A percentile compares a stretch with the other conserved stretches of the same genome.
phyloP scores from a whole-genome alignment of 1,284 basidiomycete species.

The Violaceomyces palustris region DNA sequence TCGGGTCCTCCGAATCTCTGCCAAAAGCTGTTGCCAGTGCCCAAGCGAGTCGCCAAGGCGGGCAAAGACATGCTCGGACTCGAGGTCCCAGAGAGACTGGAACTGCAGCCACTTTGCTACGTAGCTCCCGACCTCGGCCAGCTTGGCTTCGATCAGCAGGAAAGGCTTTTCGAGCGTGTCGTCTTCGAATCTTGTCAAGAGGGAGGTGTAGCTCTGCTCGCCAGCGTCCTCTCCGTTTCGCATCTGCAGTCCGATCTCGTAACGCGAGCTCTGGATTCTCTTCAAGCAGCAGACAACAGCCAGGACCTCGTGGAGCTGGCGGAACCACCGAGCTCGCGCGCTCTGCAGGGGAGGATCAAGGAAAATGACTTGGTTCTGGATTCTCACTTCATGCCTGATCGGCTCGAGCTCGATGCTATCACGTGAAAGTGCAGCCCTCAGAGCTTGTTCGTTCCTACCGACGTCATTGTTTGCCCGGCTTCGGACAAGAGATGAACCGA shows the following conservation, averaged over 20 bases:
- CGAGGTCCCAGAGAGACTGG: slow-evolving; percentile 97
- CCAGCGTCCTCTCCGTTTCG: slow-evolving; percentile 14
- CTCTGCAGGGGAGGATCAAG: slow-evolving; percentile 94
- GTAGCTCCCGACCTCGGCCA: slow-evolving; percentile 79
- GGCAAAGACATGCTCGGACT: slow-evolving; percentile 91
- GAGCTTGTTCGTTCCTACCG: too few relatives aligned
- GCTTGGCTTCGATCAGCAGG: slow-evolving; percentile 77
- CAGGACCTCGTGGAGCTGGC: slow-evolving; percentile 71
- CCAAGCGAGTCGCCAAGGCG: slow-evolving; percentile 86
- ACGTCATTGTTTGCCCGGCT: too few relatives aligned
- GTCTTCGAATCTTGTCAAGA: slow-evolving; percentile 69
- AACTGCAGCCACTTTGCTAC: slow-evolving; percentile 97
- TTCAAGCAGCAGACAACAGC: slow-evolving; percentile 82
- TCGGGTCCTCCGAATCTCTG: slow-evolving; percentile 91
- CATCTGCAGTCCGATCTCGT: slow-evolving; percentile 65
- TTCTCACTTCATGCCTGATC: slow-evolving; percentile 82
- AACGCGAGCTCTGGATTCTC: slow-evolving; percentile 86
- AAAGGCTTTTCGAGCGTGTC: slow-evolving; percentile 77
- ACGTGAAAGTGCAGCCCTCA: too few relatives aligned
- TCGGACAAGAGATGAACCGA: too few relatives aligned
- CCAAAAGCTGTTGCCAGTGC: slow-evolving; percentile 86
- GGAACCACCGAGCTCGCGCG: slow-evolving; percentile 84
- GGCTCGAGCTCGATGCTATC: slow-evolving; percentile 12
- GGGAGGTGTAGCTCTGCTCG: slow-evolving; percentile 63
- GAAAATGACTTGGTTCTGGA: slow-evolving; percentile 98